These are phyloP conservation scores for Erodium maritimum DNA, from an alignment of 345 rosid species.

Conservation along the genomic window DNA sequence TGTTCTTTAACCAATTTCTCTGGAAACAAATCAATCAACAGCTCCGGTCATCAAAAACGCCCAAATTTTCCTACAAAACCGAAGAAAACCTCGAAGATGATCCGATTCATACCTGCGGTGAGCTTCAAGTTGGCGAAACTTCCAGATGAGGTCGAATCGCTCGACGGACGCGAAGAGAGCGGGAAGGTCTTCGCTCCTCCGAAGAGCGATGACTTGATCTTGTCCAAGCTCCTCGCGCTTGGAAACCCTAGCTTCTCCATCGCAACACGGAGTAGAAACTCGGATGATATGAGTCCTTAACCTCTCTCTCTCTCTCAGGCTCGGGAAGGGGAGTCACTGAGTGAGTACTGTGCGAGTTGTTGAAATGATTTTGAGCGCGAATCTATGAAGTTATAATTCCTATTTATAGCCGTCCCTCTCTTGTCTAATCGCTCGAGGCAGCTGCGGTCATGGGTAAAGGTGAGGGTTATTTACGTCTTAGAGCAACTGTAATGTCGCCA, in stretches of 20 bases:
- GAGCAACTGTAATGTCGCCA: no score
- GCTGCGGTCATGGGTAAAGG: not conserved
- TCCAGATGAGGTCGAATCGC: constrained; percentile 44
- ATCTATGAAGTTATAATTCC: not conserved
- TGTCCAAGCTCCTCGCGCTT: constrained; percentile 58
- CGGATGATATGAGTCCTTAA: constrained; percentile 4
- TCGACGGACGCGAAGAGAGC: constrained; percentile 36
- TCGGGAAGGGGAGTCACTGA: not conserved
- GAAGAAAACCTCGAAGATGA: constrained; percentile 2
- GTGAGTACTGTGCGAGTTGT: not conserved
- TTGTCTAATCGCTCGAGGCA: not conserved
- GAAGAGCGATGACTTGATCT: constrained; percentile 29
- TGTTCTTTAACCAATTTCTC: constrained; percentile 90
- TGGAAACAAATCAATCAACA: constrained; percentile 23
- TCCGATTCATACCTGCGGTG: constrained; percentile 51
- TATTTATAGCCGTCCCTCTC: not conserved
- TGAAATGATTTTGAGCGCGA: not conserved
- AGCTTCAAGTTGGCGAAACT: constrained; percentile 70
- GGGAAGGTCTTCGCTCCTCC: constrained; percentile 45
- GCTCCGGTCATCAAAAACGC: constrained; percentile 13
- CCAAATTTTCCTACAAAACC: not conserved
- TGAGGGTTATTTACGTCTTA: no score
- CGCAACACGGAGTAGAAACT: constrained; percentile 10
- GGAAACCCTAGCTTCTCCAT: constrained; percentile 75
- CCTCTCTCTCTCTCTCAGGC: not conserved